Conservation (phyloP, 352 stramenopile genomes). For the Aphanomyces invadans region DNA sequence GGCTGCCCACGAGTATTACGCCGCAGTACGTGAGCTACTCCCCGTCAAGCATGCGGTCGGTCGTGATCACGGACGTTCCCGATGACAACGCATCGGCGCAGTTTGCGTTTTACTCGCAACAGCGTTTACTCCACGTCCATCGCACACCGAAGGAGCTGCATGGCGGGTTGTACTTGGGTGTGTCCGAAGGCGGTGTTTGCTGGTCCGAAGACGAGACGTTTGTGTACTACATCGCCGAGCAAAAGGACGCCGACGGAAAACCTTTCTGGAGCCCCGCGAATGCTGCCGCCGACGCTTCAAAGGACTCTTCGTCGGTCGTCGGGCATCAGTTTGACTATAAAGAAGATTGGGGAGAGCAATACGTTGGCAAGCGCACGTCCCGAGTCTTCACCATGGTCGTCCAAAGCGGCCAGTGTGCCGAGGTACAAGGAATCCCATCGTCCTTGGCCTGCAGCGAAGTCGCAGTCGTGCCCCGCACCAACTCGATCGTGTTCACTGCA, state of each 20-base stretch:
- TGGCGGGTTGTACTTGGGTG: constrained; percentile 55
- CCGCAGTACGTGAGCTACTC: constrained; percentile 15
- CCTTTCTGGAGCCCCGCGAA: constrained; percentile 59
- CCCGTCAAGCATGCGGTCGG: constrained; percentile 9
- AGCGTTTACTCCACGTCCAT: constrained; percentile 15
- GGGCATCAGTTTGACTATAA: constrained; percentile 61
- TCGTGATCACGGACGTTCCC: constrained; percentile 15
- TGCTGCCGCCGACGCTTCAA: constrained; percentile 20
- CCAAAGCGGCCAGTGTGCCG: constrained; percentile 48
- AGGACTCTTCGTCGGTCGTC: constrained; percentile 27
- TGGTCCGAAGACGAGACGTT: constrained; percentile 69
- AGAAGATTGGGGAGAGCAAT: constrained; percentile 81
- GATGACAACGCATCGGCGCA: constrained; percentile 7
- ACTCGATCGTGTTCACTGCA: constrained; percentile 54
- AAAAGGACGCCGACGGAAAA: constrained; percentile 37
- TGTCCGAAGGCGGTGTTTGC: constrained; percentile 57
- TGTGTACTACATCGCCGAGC: constrained; percentile 72
- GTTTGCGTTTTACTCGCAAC: constrained; percentile 9
- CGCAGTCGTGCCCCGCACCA: constrained; percentile 46
- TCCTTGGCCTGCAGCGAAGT: constrained; percentile 65
- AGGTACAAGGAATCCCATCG: constrained; percentile 43
- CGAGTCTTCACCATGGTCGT: constrained; percentile 61
- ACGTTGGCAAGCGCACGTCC: constrained; percentile 62
- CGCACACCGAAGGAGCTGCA: constrained; percentile 64
- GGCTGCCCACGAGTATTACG: background rate